Evolutionary conservation across 139 green algal species (phyloP).

Genomic region (Haematococcus sp.): DNA sequence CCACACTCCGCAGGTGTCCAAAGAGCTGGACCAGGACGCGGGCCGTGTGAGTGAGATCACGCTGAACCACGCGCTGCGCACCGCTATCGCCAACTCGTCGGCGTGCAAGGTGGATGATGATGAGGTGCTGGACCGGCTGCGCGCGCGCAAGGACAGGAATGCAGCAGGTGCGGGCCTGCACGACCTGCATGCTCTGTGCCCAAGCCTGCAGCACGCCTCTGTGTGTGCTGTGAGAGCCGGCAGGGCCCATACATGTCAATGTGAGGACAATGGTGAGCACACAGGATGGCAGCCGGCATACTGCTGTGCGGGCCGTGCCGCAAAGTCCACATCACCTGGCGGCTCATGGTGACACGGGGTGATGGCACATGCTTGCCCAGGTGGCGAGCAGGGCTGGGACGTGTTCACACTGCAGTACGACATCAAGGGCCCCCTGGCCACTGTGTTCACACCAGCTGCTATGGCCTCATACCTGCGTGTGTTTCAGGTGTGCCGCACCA

Average conservation of each 20-base stretch:
- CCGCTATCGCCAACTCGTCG: constrained; percentile 61
- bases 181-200: too few species aligned
- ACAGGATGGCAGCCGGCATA: too few species aligned
- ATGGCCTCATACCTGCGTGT: constrained; percentile 74
- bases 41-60: constrained; percentile 50
- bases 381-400: constrained; percentile 81
- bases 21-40: constrained; percentile 52
- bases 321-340: too few species aligned
- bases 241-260: too few species aligned
- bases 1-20: constrained; percentile 20
- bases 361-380: too few species aligned
- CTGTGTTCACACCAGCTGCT: constrained; percentile 63
- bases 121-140: constrained; percentile 70
- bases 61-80: constrained; percentile 73
- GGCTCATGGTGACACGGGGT: too few species aligned
- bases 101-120: constrained; percentile 58
- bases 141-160: constrained; percentile 43
- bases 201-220: too few species aligned
- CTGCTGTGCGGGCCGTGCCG: too few species aligned
- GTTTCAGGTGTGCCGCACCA: constrained; percentile 42
- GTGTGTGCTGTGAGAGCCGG: too few species aligned
- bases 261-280: too few species aligned
- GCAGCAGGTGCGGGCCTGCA: constrained; percentile 20
- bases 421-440: constrained; percentile 47
- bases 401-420: constrained; percentile 88